Evolutionary conservation across 2,329 filamentous ascomycete species (phyloP).

Genomic region (Aspergillus candidus): DNA sequence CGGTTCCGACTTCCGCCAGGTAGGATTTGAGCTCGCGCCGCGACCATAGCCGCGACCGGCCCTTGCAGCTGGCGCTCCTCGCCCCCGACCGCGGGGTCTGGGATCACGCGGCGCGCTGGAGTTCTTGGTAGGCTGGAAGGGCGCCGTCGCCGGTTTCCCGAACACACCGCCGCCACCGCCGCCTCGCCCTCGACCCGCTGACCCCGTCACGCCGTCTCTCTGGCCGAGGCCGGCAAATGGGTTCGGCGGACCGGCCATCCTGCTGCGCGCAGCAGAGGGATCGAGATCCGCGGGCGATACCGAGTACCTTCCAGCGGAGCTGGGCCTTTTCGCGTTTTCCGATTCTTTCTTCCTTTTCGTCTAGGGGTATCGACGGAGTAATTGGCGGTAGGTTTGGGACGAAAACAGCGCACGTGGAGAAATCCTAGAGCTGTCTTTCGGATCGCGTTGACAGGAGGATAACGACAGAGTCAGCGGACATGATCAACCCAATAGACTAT

Average conservation of each 20-base stretch:
- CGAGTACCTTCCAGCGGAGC: slow-evolving; percentile 6
- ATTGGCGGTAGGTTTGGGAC: background rate
- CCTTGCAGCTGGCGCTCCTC: slow-evolving; percentile 12
- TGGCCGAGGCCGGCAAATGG: slow-evolving; percentile 24
- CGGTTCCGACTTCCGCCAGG: slow-evolving; percentile 16
- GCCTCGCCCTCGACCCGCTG: slow-evolving; percentile 23
- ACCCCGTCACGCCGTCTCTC: slow-evolving; percentile 19
- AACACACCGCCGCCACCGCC: slow-evolving; percentile 8
- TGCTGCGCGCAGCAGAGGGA: slow-evolving; percentile 20
- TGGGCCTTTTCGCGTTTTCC: background rate
- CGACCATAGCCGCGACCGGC: slow-evolving; percentile 15
- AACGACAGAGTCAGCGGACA: slow-evolving; percentile 15
- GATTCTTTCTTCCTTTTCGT: background rate
- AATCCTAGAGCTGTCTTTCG: slow-evolving; percentile 8
- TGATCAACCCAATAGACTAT: slow-evolving; percentile 2
- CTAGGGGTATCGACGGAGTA: background rate
- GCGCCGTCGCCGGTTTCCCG: background rate
- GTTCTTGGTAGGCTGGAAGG: slow-evolving; percentile 14
- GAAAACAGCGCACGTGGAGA: background rate
- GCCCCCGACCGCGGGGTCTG: slow-evolving; percentile 18
- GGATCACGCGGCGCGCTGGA: slow-evolving; percentile 12
- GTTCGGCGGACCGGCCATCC: slow-evolving; percentile 28
- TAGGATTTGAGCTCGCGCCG: slow-evolving; percentile 12
- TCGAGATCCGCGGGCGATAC: slow-evolving; percentile 13
- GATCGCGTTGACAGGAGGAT: slow-evolving; percentile 15